These are phyloP conservation scores for Chrysanthemum lavandulifolium DNA, from an alignment of 129 eudicot species.

Conservation along the genomic window DNA sequence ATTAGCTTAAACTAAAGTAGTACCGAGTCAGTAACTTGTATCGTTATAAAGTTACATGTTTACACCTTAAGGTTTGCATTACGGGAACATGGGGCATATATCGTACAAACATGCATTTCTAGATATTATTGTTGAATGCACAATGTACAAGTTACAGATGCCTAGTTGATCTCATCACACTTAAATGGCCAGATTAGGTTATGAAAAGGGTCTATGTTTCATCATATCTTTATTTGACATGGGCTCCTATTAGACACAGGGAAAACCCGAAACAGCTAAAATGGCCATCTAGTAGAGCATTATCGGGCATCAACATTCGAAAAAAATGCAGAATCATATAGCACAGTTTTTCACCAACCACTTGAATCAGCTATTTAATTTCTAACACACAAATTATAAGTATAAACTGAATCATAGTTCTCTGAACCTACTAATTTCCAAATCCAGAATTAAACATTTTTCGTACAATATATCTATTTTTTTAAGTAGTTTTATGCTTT, in stretches of 20 bases:
- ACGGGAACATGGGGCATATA: neutral
- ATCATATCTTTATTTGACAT: too few species aligned
- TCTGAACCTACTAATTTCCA: neutral
- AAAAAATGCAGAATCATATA: neutral
- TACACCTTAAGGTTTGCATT: neutral
- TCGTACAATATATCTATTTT: neutral
- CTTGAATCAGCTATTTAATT: neutral
- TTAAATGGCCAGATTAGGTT: too few species aligned
- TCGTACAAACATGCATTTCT: neutral
- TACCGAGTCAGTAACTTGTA: neutral
- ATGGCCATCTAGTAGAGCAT: constrained; percentile 6
- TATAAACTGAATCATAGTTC: neutral
- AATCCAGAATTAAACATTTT: constrained; percentile 3
- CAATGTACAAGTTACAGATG: too few species aligned
- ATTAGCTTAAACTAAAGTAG: neutral
- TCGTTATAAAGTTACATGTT: neutral
- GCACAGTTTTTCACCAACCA: neutral
- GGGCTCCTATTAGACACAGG: neutral
- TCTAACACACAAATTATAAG: neutral
- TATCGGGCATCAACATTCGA: neutral
- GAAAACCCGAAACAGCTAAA: neutral
- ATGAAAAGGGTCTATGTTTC: too few species aligned
- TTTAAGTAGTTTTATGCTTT: too few species aligned
- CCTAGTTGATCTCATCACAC: too few species aligned
- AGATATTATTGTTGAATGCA: too few species aligned